Conservation (phyloP, 306 rosid species). For the Medicago arabica region DNA sequence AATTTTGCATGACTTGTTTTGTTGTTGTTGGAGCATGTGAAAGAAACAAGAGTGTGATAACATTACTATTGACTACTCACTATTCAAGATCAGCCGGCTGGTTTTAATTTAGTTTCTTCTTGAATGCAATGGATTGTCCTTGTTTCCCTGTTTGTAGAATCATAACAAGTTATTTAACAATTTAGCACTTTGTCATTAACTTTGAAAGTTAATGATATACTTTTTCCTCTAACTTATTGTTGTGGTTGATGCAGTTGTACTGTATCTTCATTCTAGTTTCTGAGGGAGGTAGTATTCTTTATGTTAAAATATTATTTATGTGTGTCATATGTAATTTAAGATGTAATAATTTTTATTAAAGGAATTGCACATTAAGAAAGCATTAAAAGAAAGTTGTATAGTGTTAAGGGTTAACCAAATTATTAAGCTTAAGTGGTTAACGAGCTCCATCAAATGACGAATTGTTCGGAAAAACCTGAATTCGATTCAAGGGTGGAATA, state of each 20-base stretch:
- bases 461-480: too few species aligned
- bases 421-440: too few species aligned
- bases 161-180: slow-evolving; percentile 28
- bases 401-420: too few species aligned
- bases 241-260: slow-evolving; percentile 1
- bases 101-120: neutral
- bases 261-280: neutral
- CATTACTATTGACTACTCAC: slow-evolving; percentile 11
- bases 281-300: neutral
- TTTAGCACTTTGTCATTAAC: slow-evolving; percentile 25
- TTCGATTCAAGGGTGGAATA: too few species aligned
- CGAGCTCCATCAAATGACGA: too few species aligned
- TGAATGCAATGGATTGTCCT: neutral
- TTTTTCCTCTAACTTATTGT: slow-evolving; percentile 18
- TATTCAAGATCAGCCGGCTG: slow-evolving; percentile 31
- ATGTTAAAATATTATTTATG: too few species aligned
- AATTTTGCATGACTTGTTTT: neutral
- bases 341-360: too few species aligned
- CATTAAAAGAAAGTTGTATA: too few species aligned
- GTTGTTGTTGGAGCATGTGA: slow-evolving; percentile 1
- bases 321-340: too few species aligned
- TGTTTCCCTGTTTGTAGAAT: slow-evolving; percentile 21
- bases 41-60: slow-evolving; percentile 25
- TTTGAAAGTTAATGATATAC: neutral
- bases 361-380: too few species aligned